These are phyloP conservation scores for Adenanthera pavonina DNA, from an alignment of 306 rosid species.

Conservation along the genomic window DNA sequence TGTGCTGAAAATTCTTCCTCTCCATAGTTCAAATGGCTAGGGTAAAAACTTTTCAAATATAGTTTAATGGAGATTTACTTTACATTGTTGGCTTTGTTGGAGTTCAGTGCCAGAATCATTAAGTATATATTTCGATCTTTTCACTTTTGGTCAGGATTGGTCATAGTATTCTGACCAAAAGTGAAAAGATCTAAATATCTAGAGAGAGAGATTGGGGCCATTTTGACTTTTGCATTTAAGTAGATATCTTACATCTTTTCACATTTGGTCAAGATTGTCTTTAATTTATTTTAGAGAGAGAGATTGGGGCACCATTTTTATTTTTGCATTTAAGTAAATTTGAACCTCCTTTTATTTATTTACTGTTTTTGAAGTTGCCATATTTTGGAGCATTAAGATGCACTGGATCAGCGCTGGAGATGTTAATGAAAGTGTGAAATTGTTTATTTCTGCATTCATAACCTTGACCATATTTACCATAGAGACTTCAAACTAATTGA, in stretches of 20 bases:
- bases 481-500: background rate
- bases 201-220: too few species aligned
- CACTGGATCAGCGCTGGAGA: constrained; percentile 1
- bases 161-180: background rate
- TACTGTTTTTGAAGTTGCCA: background rate
- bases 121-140: background rate
- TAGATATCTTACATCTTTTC: background rate
- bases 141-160: background rate
- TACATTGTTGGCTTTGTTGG: background rate
- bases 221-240: background rate
- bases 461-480: constrained; percentile 1
- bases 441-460: constrained; percentile 17
- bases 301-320: background rate
- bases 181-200: too few species aligned
- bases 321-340: background rate
- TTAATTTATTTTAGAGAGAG: background rate
- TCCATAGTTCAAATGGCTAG: background rate
- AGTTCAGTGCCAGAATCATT: background rate
- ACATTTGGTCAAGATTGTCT: constrained; percentile 1
- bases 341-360: background rate
- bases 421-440: constrained; percentile 11
- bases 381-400: constrained; percentile 5
- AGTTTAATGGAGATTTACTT: background rate
- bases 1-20: background rate
- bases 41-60: background rate